A percentile compares a stretch with the other conserved stretches of the same genome.
These are phyloP conservation scores for Nakaseomyces glabratus DNA, from an alignment of 1,139 yeast species.

Conservation along the genomic window DNA sequence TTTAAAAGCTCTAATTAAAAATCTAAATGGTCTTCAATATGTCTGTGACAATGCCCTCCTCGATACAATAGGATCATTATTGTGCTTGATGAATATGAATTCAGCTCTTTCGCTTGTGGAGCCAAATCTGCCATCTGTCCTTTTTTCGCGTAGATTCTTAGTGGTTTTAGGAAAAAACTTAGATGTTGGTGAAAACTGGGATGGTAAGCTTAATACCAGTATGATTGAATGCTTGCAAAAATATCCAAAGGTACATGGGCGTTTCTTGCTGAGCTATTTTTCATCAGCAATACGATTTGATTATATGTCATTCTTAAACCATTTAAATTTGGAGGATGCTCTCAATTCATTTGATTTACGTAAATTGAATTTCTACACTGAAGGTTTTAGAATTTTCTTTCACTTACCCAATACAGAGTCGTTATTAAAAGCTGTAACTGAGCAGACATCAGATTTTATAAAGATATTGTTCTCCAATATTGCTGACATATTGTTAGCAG, in stretches of 20 bases:
- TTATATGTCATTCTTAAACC: constrained; percentile 17
- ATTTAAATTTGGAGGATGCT: constrained; percentile 14
- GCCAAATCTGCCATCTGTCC: constrained; percentile 16
- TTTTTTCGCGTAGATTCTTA: constrained; percentile 25
- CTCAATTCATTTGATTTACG: constrained; percentile 14
- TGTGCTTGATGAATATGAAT: constrained; percentile 21
- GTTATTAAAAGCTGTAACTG: constrained; percentile 16
- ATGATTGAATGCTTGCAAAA: constrained; percentile 16
- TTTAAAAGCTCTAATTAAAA: constrained; percentile 22
- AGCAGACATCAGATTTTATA: constrained; percentile 19
- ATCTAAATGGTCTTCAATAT: constrained; percentile 21
- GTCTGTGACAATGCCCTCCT: constrained; percentile 24
- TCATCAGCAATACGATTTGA: constrained; percentile 24
- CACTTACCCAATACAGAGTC: constrained; percentile 18
- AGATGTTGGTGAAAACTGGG: constrained; percentile 19
- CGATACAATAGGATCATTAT: constrained; percentile 22
- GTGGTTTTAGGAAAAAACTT: constrained; percentile 19
- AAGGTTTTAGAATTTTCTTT: constrained; percentile 25
- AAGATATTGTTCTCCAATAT: constrained; percentile 20
- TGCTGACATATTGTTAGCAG: constrained; percentile 22
- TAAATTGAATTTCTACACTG: constrained; percentile 22
- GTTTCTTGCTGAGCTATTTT: constrained; percentile 23
- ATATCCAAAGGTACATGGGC: constrained; percentile 15
- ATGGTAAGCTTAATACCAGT: constrained; percentile 12
- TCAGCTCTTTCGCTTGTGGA: constrained; percentile 23